These are phyloP conservation scores for Isabelozyma gotoi DNA, from an alignment of 805 yeast genomes.

Conservation along the genomic window DNA sequence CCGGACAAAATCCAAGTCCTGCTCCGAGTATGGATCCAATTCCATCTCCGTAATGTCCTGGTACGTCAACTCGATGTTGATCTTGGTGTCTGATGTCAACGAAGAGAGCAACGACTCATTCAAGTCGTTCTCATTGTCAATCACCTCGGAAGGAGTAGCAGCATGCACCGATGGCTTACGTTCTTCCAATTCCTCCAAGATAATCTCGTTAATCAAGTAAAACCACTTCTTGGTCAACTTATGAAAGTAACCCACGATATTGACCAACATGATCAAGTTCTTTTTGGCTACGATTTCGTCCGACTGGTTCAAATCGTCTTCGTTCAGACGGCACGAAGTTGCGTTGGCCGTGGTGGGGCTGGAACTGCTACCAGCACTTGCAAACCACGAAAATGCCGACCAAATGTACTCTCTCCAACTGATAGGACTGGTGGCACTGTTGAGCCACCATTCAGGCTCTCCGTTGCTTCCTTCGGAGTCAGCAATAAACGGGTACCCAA, in stretches of 20 bases:
- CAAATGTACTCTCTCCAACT: constrained; percentile 61
- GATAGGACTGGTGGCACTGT: constrained; percentile 43
- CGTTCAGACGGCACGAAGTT: neutral
- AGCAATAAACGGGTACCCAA: constrained; percentile 5
- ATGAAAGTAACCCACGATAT: constrained; percentile 39
- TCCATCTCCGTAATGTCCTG: constrained; percentile 44
- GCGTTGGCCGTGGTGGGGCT: neutral
- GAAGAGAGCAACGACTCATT: neutral
- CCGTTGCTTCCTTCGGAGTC: constrained; percentile 5
- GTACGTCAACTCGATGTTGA: constrained; percentile 33
- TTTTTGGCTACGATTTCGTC: constrained; percentile 1
- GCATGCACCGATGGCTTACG: constrained; percentile 1
- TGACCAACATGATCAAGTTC: constrained; percentile 15
- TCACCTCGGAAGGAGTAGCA: constrained; percentile 1
- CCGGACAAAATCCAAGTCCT: constrained; percentile 35
- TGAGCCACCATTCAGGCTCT: constrained; percentile 45
- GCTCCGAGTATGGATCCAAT: constrained; percentile 40
- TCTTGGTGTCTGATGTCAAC: constrained; percentile 5
- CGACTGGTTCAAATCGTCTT: neutral
- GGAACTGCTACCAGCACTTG: constrained; percentile 64
- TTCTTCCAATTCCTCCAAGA: constrained; percentile 26
- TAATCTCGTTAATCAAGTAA: constrained; percentile 32
- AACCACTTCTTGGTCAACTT: constrained; percentile 39
- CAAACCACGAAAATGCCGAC: constrained; percentile 84
- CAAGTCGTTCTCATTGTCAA: neutral